These are phyloP conservation scores for Camellia granthamiana DNA, from an alignment of 148 eudicot genomes.

Conservation along the genomic window DNA sequence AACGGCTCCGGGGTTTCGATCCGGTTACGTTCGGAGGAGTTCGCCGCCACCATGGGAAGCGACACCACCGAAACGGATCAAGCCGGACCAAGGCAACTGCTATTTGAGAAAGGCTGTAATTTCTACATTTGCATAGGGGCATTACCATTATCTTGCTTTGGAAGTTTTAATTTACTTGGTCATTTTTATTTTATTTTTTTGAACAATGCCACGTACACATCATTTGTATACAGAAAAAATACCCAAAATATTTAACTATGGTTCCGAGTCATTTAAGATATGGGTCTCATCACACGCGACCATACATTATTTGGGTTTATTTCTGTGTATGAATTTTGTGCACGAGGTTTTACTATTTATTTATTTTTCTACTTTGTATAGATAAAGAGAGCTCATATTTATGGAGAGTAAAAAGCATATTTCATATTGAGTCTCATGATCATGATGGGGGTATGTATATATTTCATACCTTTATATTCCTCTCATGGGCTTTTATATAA, in stretches of 20 bases:
- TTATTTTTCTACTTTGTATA: too few species aligned
- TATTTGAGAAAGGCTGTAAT: slow-evolving; percentile 1
- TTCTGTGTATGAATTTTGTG: too few species aligned
- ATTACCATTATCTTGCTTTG: neutral
- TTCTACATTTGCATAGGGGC: neutral
- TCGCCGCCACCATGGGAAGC: slow-evolving; percentile 42
- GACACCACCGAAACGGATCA: slow-evolving; percentile 39
- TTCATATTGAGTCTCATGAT: slow-evolving; percentile 3
- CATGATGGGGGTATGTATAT: slow-evolving; percentile 15
- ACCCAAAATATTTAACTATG: too few species aligned
- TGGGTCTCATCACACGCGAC: too few species aligned
- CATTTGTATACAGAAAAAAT: too few species aligned
- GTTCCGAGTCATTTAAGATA: too few species aligned
- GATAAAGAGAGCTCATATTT: slow-evolving; percentile 1
- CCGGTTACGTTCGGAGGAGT: slow-evolving; percentile 70
- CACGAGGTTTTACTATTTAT: too few species aligned
- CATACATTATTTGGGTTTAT: too few species aligned
- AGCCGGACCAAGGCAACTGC: slow-evolving; percentile 15
- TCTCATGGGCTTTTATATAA: slow-evolving; percentile 5
- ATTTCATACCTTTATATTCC: slow-evolving; percentile 6
- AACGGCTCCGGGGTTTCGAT: slow-evolving; percentile 55
- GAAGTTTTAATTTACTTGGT: neutral
- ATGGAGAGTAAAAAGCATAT: neutral
- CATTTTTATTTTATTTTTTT: slow-evolving; percentile 13
- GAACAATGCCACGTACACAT: neutral